Evolutionary conservation across 768 basidiomycete species (phyloP).

Genomic region (Coprinopsis marcescibilis): DNA sequence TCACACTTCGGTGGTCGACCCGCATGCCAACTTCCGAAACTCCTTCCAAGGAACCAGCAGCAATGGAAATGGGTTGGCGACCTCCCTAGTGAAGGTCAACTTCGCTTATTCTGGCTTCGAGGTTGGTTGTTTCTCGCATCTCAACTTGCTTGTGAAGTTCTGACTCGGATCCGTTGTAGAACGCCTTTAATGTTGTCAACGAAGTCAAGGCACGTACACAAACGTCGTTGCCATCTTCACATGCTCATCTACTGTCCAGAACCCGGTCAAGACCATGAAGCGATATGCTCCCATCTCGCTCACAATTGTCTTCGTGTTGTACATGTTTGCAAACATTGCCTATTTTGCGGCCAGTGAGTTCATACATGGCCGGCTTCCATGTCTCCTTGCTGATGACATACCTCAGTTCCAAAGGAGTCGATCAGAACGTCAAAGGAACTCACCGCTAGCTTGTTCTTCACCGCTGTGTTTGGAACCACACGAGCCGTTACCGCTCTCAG

Average conservation of each 20-base stretch:
- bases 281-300: constrained; percentile 40
- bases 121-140: constrained; percentile 15
- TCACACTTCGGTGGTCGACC: constrained; percentile 48
- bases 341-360: constrained; percentile 32
- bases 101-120: constrained; percentile 34
- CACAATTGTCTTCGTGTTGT: constrained; percentile 39
- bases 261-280: constrained; percentile 41
- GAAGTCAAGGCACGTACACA: constrained; percentile 28
- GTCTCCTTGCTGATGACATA: background rate
- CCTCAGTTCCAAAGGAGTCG: constrained; percentile 36
- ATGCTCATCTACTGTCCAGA: constrained; percentile 10
- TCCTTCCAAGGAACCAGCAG: constrained; percentile 51
- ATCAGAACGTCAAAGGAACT: constrained; percentile 39
- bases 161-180: constrained; percentile 16
- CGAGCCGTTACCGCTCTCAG: constrained; percentile 29
- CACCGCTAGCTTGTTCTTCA: constrained; percentile 45
- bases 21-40: constrained; percentile 51
- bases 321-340: constrained; percentile 41
- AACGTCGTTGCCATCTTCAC: background rate
- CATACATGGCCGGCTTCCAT: background rate
- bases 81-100: constrained; percentile 31
- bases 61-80: constrained; percentile 38
- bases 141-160: background rate
- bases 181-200: constrained; percentile 41
- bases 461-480: constrained; percentile 39